Conservation (phyloP, 192 early-diverging fungal genomes). For the Chytriomyces hyalinus region DNA sequence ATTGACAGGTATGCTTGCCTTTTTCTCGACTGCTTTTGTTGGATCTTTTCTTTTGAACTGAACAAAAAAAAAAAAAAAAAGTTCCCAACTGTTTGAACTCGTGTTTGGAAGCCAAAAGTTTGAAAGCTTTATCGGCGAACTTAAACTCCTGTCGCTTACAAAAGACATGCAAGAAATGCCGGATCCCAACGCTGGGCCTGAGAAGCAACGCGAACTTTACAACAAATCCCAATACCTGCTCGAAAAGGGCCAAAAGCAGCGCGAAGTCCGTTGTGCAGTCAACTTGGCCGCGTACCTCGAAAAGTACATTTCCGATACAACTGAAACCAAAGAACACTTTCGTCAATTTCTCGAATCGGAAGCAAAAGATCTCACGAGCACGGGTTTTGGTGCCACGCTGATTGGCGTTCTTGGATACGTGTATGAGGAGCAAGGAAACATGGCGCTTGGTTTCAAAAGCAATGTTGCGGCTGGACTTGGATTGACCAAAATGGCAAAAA, state of each 20-base stretch:
- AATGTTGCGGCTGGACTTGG: conserved; percentile 40
- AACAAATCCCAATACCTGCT: conserved; percentile 26
- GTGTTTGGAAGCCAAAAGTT: conserved; percentile 43
- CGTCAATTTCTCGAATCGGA: conserved; percentile 30
- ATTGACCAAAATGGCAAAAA: conserved; percentile 28
- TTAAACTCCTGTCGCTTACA: conserved; percentile 36
- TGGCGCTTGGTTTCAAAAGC: conserved; percentile 40
- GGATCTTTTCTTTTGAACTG: neutral
- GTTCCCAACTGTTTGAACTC: conserved; percentile 39
- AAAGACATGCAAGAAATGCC: conserved; percentile 19
- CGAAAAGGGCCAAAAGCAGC: conserved; percentile 38
- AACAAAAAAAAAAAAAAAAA: conserved; percentile 2
- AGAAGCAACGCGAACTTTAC: conserved; percentile 24
- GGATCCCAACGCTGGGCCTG: neutral
- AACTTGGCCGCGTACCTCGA: conserved; percentile 41
- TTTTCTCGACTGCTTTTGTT: neutral
- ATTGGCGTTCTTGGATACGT: conserved; percentile 50
- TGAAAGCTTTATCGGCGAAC: conserved; percentile 43
- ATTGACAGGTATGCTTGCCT: conserved; percentile 30
- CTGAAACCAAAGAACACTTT: conserved; percentile 33
- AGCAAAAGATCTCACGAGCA: conserved; percentile 38
- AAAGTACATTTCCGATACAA: conserved; percentile 38
- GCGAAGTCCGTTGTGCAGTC: conserved; percentile 44
- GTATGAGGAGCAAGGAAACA: conserved; percentile 39
- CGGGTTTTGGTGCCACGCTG: conserved; percentile 41